Base-by-base conservation (phyloP, 805 yeast genomes). In the Ogataea pini region DNA sequence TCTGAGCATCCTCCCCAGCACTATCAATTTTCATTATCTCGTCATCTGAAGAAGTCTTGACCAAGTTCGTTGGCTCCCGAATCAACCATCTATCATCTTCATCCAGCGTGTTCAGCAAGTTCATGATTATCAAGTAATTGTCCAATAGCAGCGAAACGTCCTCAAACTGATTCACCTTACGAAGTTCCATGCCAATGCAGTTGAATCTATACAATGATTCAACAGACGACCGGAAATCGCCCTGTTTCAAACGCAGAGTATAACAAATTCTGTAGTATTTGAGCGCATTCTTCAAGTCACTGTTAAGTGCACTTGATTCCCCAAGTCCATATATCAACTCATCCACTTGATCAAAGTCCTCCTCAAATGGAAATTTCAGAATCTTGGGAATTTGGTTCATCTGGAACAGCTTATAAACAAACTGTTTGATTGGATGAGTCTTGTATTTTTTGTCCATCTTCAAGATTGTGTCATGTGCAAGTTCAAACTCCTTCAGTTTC, bases 261-360 rank as follows among this genome's bases (percentile, higher is more conserved):
- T 78, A 79, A 39, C 78, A 65, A 14, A 80, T 70, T 52, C 79
- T 71, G 65, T 74, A 79, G 55, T 75, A 72, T 41, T 72, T 75
- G 28, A 77, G 57, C 2, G 72, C 59, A 40, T 61, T 59, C 32
- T 50, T 52, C n/a, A 64, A 38, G 38, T 67, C 72, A 7, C 60
- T 59, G 2, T 57, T 55, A 22, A 51, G 44, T 2, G 66, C 58
- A 17, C 46, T 59, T 14, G 46, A 56, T 31, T 55, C 70, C 24
- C 58, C 67, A 40, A 67, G 44, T 9, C 51, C 56, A 47, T 59
- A 67, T 34, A 82, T 61, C 36, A 78, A 55, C 1, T 65, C 64
- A 53, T 77, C 79, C 27, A 82, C 75, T 6, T 55, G 47, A 12
- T 69, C 67, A 3, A 70, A 67, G 46, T 78, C 72, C 18, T 72